Percentiles rank a stretch among this genome's conserved stretches.
These are phyloP conservation scores for Chionographis japonica DNA, from an alignment of 106 monocot genomes.

Conservation along the genomic window DNA sequence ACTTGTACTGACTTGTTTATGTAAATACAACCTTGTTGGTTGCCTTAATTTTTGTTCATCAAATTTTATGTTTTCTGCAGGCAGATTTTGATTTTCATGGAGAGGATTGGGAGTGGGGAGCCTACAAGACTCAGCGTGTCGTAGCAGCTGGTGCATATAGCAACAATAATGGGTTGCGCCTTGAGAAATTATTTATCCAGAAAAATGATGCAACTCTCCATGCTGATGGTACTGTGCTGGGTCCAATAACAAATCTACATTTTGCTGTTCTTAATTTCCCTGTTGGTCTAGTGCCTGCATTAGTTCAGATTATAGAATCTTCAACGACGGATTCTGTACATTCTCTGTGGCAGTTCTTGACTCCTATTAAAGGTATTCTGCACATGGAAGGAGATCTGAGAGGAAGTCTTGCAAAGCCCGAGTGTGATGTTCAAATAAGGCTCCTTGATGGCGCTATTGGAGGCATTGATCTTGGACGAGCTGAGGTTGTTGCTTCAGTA, in stretches of 20 bases:
- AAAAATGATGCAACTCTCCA: slow-evolving; percentile 99
- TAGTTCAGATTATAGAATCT: slow-evolving; percentile 85
- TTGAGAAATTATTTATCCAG: slow-evolving; percentile 92
- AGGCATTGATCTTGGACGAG: slow-evolving; percentile 90
- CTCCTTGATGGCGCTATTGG: slow-evolving; percentile 92
- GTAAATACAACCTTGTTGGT: neutral
- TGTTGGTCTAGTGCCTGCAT: slow-evolving; percentile 80
- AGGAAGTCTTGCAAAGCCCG: slow-evolving; percentile 83
- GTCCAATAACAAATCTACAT: slow-evolving; percentile 92
- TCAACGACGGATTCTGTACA: slow-evolving; percentile 60
- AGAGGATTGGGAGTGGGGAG: slow-evolving; percentile 99
- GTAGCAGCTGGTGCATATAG: slow-evolving; percentile 77
- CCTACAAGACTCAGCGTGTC: slow-evolving; percentile 74
- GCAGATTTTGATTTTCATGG: slow-evolving; percentile 97
- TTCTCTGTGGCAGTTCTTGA: slow-evolving; percentile 68
- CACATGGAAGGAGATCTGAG: slow-evolving; percentile 99
- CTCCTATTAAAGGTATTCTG: slow-evolving; percentile 89
- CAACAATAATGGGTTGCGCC: slow-evolving; percentile 90
- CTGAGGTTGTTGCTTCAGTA: slow-evolving; percentile 89
- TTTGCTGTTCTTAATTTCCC: slow-evolving; percentile 99
- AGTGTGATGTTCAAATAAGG: slow-evolving; percentile 98
- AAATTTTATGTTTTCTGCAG: slow-evolving; percentile 25
- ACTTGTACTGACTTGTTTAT: neutral
- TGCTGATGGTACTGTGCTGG: slow-evolving; percentile 90
- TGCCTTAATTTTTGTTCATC: neutral